phyloP scores from a whole-genome alignment of 345 rosid species.

The Capsella bursapastoris region DNA sequence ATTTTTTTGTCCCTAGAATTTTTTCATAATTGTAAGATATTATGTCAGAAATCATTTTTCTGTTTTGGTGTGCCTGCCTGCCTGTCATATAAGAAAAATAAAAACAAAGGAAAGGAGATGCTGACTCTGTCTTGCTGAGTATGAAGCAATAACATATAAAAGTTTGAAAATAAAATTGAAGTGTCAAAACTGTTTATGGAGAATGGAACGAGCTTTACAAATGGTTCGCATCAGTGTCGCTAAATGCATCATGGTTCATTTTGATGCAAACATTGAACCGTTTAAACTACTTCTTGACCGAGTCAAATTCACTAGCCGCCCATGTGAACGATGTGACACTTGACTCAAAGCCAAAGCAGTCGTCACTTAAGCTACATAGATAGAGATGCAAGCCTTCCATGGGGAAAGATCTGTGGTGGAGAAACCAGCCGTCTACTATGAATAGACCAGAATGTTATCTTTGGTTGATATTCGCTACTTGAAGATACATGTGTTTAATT shows the following conservation, averaged over 20 bases:
- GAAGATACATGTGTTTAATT: not conserved
- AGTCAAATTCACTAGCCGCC: not conserved
- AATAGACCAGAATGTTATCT: not conserved
- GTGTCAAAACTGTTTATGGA: not conserved
- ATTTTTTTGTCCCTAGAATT: too few species aligned
- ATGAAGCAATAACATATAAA: too few species aligned
- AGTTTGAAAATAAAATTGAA: not conserved
- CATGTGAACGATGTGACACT: too few species aligned
- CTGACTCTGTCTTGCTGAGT: too few species aligned
- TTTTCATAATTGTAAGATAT: too few species aligned
- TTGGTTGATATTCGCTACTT: not conserved
- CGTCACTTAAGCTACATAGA: not conserved
- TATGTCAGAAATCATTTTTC: too few species aligned
- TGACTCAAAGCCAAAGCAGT: too few species aligned
- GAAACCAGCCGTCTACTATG: constrained; percentile 11
- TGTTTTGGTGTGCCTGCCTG: too few species aligned
- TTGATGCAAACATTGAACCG: not conserved
- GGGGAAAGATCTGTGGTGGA: not conserved
- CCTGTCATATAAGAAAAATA: too few species aligned
- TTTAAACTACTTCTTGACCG: not conserved
- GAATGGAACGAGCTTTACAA: not conserved
- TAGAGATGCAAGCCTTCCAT: not conserved
- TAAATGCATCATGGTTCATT: constrained; percentile 10
- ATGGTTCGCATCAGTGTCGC: not conserved
- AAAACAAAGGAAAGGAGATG: too few species aligned